Evolutionary conservation across 768 basidiomycete genomes (phyloP).

Genomic region (Phaeolepiota aurea): DNA sequence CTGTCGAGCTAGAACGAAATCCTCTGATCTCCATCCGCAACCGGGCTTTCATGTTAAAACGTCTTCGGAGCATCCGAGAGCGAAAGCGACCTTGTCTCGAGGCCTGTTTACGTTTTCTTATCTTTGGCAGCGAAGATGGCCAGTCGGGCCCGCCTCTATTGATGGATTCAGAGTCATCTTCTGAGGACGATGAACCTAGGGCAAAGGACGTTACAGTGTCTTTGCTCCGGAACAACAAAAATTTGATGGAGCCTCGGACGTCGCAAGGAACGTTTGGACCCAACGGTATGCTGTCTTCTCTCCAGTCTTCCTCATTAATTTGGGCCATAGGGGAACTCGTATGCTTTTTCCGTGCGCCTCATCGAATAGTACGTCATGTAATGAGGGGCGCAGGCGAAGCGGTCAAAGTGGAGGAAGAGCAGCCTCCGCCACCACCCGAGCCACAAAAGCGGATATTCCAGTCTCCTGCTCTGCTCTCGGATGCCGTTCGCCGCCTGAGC

Average conservation of each 20-base stretch:
- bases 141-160: conserved; percentile 23
- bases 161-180: conserved; percentile 55
- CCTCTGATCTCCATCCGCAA: conserved; percentile 72
- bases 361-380: conserved; percentile 58
- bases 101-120: conserved; percentile 71
- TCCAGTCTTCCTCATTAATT: conserved; percentile 3
- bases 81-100: conserved; percentile 78
- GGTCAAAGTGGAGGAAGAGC: conserved; percentile 20
- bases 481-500: conserved; percentile 61
- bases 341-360: conserved; percentile 77
- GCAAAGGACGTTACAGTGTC: conserved; percentile 44
- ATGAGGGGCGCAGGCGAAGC: conserved; percentile 42
- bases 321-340: conserved; percentile 63
- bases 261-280: conserved; percentile 88
- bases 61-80: conserved; percentile 65
- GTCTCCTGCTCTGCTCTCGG: conserved; percentile 62
- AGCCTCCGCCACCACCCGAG: conserved; percentile 9
- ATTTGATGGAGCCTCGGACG: conserved; percentile 75
- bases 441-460: conserved; percentile 35
- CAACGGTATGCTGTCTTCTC: conserved; percentile 46
- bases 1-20: conserved; percentile 77
- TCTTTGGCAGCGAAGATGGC: conserved; percentile 60
- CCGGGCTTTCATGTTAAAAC: conserved; percentile 71
- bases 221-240: conserved; percentile 58
- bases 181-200: conserved; percentile 49